Percentiles rank a stretch among this genome's conserved stretches.
Evolutionary conservation across 768 basidiomycete species (phyloP).

Genomic region (Antrodiella citrinella): DNA sequence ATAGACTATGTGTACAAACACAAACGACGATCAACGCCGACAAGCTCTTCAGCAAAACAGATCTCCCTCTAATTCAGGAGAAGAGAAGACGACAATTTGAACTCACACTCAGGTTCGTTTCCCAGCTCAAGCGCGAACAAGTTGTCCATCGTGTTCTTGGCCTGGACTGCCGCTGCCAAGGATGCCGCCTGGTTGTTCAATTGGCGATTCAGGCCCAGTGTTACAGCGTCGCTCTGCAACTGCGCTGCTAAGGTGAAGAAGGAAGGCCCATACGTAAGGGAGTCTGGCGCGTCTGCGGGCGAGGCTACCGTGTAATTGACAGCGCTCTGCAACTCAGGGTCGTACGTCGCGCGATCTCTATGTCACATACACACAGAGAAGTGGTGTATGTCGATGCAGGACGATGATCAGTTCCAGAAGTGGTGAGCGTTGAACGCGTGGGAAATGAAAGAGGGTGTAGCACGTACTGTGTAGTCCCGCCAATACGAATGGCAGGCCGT

Average conservation of each 20-base stretch:
- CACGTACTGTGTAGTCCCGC: constrained; percentile 31
- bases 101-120: constrained; percentile 31
- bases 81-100: not conserved
- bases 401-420: not conserved
- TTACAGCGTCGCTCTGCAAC: constrained; percentile 26
- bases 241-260: constrained; percentile 24
- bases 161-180: constrained; percentile 24
- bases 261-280: constrained; percentile 24
- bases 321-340: constrained; percentile 21
- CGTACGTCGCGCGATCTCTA: constrained; percentile 34
- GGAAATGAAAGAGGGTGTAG: not conserved
- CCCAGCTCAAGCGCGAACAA: constrained; percentile 30
- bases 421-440: not conserved
- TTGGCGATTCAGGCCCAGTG: constrained; percentile 30
- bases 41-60: not conserved
- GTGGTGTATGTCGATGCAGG: no score
- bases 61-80: no score
- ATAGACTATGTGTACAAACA: constrained; percentile 18
- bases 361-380: no score
- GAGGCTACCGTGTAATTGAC: constrained; percentile 30
- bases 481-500: constrained; percentile 28
- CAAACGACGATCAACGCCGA: not conserved
- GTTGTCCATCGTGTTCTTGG: constrained; percentile 25
- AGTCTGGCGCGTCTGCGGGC: constrained; percentile 26
- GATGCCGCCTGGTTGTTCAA: constrained; percentile 28